phyloP scores from a whole-genome alignment of 129 eudicot species.

The Helichrysum umbraculigerum region DNA sequence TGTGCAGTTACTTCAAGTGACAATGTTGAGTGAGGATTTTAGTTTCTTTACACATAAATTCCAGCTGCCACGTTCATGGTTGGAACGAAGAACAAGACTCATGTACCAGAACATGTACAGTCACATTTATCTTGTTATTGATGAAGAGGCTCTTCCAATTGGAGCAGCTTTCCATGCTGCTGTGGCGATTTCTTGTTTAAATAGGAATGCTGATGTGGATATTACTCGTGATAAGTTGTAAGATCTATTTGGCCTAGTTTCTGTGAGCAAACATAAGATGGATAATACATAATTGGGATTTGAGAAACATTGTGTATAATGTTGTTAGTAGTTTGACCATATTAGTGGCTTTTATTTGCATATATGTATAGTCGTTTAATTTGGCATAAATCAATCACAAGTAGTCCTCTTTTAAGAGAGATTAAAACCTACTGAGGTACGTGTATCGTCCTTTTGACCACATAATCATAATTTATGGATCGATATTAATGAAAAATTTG shows the following conservation, averaged over 20 bases:
- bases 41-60: slow-evolving; percentile 50
- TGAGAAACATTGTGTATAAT: no score
- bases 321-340: no score
- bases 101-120: slow-evolving; percentile 39
- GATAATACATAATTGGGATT: no score
- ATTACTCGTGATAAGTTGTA: slow-evolving; percentile 27
- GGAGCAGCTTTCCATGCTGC: slow-evolving; percentile 60
- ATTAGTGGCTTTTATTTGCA: no score
- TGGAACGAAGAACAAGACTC: slow-evolving; percentile 43
- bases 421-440: no score
- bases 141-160: slow-evolving; percentile 47
- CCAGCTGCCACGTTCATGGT: slow-evolving; percentile 51
- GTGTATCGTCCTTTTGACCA: no score
- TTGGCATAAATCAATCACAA: no score
- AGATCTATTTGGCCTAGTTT: not conserved
- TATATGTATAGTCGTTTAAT: no score
- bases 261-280: not conserved
- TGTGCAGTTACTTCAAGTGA: slow-evolving; percentile 31
- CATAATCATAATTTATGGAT: no score
- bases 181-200: slow-evolving; percentile 53
- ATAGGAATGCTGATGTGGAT: slow-evolving; percentile 22
- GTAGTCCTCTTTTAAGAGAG: no score
- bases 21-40: slow-evolving; percentile 62
- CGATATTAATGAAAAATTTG: no score
- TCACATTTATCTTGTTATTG: slow-evolving; percentile 50